These are phyloP conservation scores for Pinus albicaulis DNA, from an alignment of 75 land plant genomes.

Conservation along the genomic window DNA sequence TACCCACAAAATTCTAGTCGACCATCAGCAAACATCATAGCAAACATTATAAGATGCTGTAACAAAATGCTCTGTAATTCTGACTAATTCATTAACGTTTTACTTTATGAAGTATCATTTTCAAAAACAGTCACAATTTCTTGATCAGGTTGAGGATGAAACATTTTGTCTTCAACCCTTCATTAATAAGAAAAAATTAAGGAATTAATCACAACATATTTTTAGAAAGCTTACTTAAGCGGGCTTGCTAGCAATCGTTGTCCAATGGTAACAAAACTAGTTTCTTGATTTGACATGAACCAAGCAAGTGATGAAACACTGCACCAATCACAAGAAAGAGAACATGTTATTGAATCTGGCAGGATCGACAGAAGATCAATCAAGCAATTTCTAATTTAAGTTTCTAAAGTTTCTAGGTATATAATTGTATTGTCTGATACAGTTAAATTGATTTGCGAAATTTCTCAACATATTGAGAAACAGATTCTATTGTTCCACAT, in stretches of 20 bases:
- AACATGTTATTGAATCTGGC: neutral
- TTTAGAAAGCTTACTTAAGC: constrained; percentile 52
- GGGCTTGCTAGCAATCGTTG: constrained; percentile 95
- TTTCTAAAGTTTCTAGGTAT: neutral
- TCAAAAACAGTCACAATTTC: too few species aligned
- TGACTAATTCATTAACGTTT: too few species aligned
- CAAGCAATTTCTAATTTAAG: neutral
- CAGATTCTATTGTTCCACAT: neutral
- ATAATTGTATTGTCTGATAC: neutral
- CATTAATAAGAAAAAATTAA: too few species aligned
- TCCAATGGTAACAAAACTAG: constrained; percentile 96
- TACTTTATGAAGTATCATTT: too few species aligned
- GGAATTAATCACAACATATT: neutral
- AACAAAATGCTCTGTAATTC: too few species aligned
- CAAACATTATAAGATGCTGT: too few species aligned
- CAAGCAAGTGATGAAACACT: constrained; percentile 99
- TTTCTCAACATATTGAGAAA: neutral
- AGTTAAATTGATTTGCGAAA: neutral
- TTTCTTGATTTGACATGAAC: constrained; percentile 99
- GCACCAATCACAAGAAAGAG: constrained; percentile 19
- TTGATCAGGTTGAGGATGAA: too few species aligned
- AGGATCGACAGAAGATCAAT: neutral
- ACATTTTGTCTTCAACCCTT: too few species aligned
- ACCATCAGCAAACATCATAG: too few species aligned
- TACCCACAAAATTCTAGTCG: too few species aligned